phyloP scores from a whole-genome alignment of 805 yeast genomes.

The Blastobotrys parvus region DNA sequence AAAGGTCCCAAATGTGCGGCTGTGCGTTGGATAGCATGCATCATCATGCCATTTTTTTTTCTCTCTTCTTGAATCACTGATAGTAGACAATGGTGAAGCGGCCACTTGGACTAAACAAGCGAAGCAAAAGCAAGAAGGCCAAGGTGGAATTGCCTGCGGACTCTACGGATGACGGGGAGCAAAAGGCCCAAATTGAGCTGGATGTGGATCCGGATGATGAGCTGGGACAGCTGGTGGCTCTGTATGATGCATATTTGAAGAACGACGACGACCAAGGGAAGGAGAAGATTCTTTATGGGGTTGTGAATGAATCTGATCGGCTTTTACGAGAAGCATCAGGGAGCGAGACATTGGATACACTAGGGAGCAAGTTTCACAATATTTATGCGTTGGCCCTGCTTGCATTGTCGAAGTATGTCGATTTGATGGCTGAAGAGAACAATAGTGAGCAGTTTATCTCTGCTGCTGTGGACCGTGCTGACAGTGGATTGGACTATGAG shows the following conservation, averaged over 20 bases:
- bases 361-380: constrained; percentile 46
- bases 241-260: constrained; percentile 57
- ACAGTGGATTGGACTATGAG: constrained; percentile 45
- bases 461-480: constrained; percentile 64
- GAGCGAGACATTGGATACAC: constrained; percentile 20
- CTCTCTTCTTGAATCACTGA: too few species aligned
- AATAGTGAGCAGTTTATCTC: constrained; percentile 39
- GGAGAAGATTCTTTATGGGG: constrained; percentile 44
- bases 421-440: constrained; percentile 12
- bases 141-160: constrained; percentile 8
- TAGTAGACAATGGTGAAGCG: constrained; percentile 46
- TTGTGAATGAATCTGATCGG: constrained; percentile 88
- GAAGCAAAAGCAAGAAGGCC: constrained; percentile 39
- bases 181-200: constrained; percentile 55
- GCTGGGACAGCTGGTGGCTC: constrained; percentile 61
- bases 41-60: too few species aligned
- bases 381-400: constrained; percentile 60
- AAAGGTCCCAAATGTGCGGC: too few species aligned
- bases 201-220: constrained; percentile 72
- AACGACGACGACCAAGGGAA: constrained; percentile 5
- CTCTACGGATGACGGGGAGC: constrained; percentile 12
- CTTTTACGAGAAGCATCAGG: constrained; percentile 33
- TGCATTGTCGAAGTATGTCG: constrained; percentile 25
- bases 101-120: constrained; percentile 56
- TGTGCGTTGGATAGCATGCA: too few species aligned